These are phyloP conservation scores for Globisporangium sylvaticum DNA, from an alignment of 352 stramenopile genomes.

Conservation along the genomic window DNA sequence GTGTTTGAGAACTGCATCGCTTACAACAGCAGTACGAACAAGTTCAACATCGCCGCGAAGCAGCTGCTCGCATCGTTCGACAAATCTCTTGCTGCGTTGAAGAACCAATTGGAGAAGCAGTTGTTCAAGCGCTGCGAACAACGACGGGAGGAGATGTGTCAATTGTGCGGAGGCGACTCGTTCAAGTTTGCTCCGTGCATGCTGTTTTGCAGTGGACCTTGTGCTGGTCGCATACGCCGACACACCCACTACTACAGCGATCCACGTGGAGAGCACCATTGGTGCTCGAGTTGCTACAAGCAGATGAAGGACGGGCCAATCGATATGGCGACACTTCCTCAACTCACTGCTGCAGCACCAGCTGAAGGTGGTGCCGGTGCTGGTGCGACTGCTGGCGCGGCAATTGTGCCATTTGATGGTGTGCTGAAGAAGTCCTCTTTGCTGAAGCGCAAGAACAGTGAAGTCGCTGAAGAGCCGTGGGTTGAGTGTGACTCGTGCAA, in stretches of 20 bases:
- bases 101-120: constrained; percentile 80
- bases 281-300: constrained; percentile 88
- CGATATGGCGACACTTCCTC: constrained; percentile 82
- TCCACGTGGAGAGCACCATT: constrained; percentile 78
- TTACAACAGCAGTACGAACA: constrained; percentile 89
- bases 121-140: constrained; percentile 83
- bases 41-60: constrained; percentile 85
- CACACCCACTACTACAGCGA: constrained; percentile 89
- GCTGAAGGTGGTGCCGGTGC: constrained; percentile 27
- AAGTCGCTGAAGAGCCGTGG: constrained; percentile 96
- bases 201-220: constrained; percentile 87
- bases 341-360: constrained; percentile 59
- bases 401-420: constrained; percentile 39
- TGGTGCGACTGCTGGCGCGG: constrained; percentile 18
- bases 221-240: constrained; percentile 72
- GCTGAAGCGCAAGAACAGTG: constrained; percentile 98
- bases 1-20: constrained; percentile 90
- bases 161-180: constrained; percentile 84
- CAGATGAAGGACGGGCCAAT: constrained; percentile 91
- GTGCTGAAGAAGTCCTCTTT: constrained; percentile 93
- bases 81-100: constrained; percentile 54
- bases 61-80: constrained; percentile 78
- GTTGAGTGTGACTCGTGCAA: constrained; percentile 98
- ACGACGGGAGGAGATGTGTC: constrained; percentile 84
- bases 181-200: constrained; percentile 90